Conservation (phyloP, 495 filamentous ascomycete species). For the Cercophora samala region DNA sequence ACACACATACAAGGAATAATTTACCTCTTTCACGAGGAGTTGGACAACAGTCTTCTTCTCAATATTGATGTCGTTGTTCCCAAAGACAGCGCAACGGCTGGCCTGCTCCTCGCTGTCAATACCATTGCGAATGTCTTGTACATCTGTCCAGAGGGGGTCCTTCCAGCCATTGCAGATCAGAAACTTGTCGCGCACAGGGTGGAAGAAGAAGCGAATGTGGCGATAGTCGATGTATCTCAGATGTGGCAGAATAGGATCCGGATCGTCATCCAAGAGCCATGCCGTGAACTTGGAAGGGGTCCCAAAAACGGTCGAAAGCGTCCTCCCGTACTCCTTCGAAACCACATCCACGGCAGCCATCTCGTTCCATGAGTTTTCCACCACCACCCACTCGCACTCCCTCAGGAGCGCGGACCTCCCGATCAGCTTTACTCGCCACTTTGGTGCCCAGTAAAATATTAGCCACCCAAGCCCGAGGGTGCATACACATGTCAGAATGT, state of each 20-base stretch:
- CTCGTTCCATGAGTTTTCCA: constrained; percentile 97
- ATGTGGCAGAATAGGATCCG: constrained; percentile 70
- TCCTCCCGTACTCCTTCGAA: constrained; percentile 67
- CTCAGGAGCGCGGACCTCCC: constrained; percentile 64
- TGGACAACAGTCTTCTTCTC: constrained; percentile 78
- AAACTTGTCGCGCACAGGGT: constrained; percentile 85
- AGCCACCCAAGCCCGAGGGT: constrained; percentile 79
- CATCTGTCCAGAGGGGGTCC: constrained; percentile 81
- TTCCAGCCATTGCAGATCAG: constrained; percentile 84
- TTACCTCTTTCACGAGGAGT: constrained; percentile 84
- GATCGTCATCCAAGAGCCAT: constrained; percentile 70
- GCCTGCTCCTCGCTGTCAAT: constrained; percentile 88
- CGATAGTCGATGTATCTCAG: constrained; percentile 83
- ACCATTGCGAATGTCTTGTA: constrained; percentile 71
- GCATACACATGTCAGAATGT: constrained; percentile 62
- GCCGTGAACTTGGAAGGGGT: constrained; percentile 53
- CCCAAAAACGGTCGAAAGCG: constrained; percentile 85
- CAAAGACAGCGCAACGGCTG: constrained; percentile 80
- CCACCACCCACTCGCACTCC: constrained; percentile 83
- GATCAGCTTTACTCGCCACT: constrained; percentile 74
- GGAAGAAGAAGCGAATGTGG: constrained; percentile 89
- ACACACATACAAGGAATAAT: background rate
- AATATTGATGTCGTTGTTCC: constrained; percentile 84
- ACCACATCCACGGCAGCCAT: constrained; percentile 68
- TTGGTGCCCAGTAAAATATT: constrained; percentile 82